A percentile compares a stretch with the other conserved stretches of the same genome.
Evolutionary conservation across 345 rosid species (phyloP).

Genomic region (Eucalyptus sideroxylon): DNA sequence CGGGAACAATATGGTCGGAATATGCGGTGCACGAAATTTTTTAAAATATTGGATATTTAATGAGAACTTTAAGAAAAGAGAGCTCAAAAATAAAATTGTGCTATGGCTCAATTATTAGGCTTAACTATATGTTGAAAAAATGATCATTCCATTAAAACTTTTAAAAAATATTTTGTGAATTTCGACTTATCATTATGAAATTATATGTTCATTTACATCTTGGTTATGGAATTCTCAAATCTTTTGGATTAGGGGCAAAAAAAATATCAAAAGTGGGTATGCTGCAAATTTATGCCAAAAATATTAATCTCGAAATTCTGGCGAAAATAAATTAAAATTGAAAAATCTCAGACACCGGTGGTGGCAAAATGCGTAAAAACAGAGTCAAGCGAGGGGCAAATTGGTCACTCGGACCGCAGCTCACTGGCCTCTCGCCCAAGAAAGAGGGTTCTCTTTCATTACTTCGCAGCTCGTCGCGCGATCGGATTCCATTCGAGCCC

Average conservation of each 20-base stretch:
- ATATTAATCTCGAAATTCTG: not conserved
- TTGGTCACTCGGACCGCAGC: not conserved
- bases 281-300: not conserved
- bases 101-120: not conserved
- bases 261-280: rapidly evolving
- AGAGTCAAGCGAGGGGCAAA: not conserved
- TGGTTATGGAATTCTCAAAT: not conserved
- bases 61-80: not conserved
- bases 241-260: not conserved
- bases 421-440: not conserved
- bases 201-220: not conserved
- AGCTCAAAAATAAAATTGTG: rapidly evolving
- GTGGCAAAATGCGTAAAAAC: not conserved
- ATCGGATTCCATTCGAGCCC: not conserved
- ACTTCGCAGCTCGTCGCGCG: not conserved
- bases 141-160: not conserved
- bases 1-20: rapidly evolving
- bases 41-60: not conserved
- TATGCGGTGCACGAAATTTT: rapidly evolving
- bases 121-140: not conserved
- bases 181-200: rapidly evolving
- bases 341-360: not conserved
- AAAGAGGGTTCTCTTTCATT: not conserved
- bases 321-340: not conserved
- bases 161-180: not conserved